phyloP scores from a whole-genome alignment of 2,329 filamentous ascomycete genomes.

The Aspergillus uvarum region DNA sequence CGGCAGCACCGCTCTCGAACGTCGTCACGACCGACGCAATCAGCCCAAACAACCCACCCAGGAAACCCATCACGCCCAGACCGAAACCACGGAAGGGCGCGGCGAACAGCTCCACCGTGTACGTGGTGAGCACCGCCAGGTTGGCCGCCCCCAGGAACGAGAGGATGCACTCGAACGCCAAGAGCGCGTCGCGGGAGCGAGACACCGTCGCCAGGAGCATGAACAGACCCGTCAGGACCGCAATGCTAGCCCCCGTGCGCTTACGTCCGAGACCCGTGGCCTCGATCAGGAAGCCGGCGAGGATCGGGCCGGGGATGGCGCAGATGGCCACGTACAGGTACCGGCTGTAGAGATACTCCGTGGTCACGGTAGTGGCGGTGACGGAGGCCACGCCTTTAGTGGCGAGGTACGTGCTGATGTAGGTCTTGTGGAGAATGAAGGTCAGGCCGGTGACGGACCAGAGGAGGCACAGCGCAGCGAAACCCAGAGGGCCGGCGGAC shows the following conservation, averaged over 20 bases:
- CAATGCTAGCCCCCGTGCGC: conserved; percentile 16
- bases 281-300: conserved; percentile 16
- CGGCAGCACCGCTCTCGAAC: conserved; percentile 8
- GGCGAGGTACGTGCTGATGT: conserved; percentile 17
- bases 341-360: conserved; percentile 16
- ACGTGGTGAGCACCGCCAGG: conserved; percentile 17
- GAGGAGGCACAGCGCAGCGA: conserved; percentile 13
- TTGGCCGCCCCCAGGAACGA: conserved; percentile 16
- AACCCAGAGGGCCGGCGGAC: conserved; percentile 3
- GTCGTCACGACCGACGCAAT: conserved; percentile 16
- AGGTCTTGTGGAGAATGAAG: conserved; percentile 21
- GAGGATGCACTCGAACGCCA: conserved; percentile 20
- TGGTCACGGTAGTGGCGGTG: conserved; percentile 14
- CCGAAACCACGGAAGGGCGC: conserved; percentile 15
- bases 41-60: conserved; percentile 17
- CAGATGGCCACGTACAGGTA: conserved; percentile 19
- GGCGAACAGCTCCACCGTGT: conserved; percentile 20
- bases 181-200: conserved; percentile 6
- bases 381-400: conserved; percentile 10
- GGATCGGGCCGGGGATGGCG: conserved; percentile 19
- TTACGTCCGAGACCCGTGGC: conserved; percentile 16
- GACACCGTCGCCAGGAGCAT: conserved; percentile 18
- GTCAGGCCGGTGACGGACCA: conserved; percentile 19
- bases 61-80: conserved; percentile 15
- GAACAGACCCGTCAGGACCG: conserved; percentile 18